Conservation (phyloP, 805 yeast species). For the Starmera caribaea region DNA sequence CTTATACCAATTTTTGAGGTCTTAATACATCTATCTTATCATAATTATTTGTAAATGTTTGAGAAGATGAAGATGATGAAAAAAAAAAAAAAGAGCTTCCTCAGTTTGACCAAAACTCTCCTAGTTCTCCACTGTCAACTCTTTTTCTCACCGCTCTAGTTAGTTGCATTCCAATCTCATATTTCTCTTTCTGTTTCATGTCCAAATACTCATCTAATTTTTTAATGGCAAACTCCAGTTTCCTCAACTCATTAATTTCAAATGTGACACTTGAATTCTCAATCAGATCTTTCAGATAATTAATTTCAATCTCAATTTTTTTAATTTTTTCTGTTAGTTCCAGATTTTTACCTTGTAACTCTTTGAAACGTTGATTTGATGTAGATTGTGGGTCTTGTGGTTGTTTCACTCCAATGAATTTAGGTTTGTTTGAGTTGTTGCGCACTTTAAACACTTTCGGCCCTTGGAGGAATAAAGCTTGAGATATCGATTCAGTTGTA, state of each 20-base stretch:
- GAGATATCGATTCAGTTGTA: slow-evolving; percentile 19
- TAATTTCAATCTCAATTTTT: slow-evolving; percentile 29
- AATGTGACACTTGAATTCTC: slow-evolving; percentile 25
- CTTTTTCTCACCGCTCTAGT: slow-evolving; percentile 31
- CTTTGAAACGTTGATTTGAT: slow-evolving; percentile 12
- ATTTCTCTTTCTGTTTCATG: slow-evolving; percentile 30
- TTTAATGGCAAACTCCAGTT: slow-evolving; percentile 25
- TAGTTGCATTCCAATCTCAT: slow-evolving; percentile 30
- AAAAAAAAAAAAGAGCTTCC: no score
- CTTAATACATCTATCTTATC: no score
- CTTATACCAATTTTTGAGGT: no score
- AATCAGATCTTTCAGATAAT: slow-evolving; percentile 24
- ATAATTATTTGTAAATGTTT: no score
- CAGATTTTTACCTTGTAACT: slow-evolving; percentile 22
- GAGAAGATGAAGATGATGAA: no score
- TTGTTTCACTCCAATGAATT: slow-evolving; percentile 15
- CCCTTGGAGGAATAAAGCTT: slow-evolving; percentile 14
- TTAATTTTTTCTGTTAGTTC: slow-evolving; percentile 24
- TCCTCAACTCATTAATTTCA: slow-evolving; percentile 26
- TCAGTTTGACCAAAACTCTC: slow-evolving; percentile 30
- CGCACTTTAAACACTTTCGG: slow-evolving; percentile 19
- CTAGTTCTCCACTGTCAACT: slow-evolving; percentile 32
- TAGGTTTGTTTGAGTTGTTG: slow-evolving; percentile 14
- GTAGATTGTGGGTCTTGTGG: slow-evolving; percentile 6
- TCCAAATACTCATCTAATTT: slow-evolving; percentile 30